These are phyloP conservation scores for Ganoderma boninense DNA, from an alignment of 1,284 basidiomycete genomes.

Conservation along the genomic window DNA sequence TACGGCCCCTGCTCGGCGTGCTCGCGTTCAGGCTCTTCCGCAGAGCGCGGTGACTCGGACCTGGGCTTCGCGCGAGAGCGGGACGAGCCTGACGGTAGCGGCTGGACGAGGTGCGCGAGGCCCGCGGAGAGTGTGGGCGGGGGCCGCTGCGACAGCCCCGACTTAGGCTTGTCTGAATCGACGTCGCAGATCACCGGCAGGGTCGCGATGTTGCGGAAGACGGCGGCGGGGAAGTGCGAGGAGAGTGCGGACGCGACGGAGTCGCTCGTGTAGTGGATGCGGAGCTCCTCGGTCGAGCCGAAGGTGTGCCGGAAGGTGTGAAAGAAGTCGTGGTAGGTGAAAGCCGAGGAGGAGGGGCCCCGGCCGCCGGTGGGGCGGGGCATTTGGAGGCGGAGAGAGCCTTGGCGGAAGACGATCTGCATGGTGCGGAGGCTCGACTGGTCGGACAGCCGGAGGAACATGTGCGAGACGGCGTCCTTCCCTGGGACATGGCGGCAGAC, in stretches of 20 bases:
- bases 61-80: too few relatives aligned
- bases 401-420: not conserved
- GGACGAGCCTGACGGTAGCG: too few relatives aligned
- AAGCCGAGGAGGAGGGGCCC: too few relatives aligned
- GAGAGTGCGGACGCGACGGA: not conserved
- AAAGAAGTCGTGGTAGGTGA: not conserved
- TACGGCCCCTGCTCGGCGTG: not conserved
- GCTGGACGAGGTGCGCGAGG: not conserved
- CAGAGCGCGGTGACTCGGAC: too few relatives aligned
- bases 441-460: not conserved
- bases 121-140: not conserved
- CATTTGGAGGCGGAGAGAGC: not conserved
- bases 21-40: too few relatives aligned
- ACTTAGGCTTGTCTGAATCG: too few relatives aligned
- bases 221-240: not conserved
- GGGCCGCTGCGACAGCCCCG: not conserved
- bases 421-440: not conserved
- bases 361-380: too few relatives aligned
- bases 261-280: not conserved
- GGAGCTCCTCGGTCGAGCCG: not conserved
- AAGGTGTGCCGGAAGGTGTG: not conserved
- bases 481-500: not conserved
- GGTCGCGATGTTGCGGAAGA: not conserved
- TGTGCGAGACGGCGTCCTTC: not conserved
- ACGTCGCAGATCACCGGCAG: not conserved